Conservation (phyloP, 768 basidiomycete species). For the Rhodotorula paludigena region DNA sequence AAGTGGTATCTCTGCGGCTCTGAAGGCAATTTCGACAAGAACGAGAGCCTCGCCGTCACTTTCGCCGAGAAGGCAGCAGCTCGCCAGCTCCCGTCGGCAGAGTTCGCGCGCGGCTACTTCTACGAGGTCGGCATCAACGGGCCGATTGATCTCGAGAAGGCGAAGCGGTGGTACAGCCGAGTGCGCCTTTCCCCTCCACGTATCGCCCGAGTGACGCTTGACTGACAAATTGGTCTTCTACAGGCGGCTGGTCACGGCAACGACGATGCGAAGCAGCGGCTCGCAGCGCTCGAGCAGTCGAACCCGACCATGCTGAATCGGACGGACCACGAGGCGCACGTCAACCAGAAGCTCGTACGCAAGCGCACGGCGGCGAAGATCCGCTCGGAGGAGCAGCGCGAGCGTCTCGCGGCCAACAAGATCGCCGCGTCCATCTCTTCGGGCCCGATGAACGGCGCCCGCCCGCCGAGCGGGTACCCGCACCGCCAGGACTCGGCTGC, state of each 20-base stretch:
- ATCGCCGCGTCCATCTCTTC: conserved; percentile 13
- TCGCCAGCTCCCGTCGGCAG: conserved; percentile 63
- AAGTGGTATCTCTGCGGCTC: conserved; percentile 97
- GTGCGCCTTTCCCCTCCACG: conserved; percentile 46
- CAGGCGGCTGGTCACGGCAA: conserved; percentile 76
- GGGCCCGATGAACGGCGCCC: conserved; percentile 1
- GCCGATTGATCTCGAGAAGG: conserved; percentile 52
- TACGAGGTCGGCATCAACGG: conserved; percentile 86
- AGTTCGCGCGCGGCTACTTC: conserved; percentile 96
- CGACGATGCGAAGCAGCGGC: conserved; percentile 67
- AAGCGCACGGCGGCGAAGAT: conserved; percentile 65
- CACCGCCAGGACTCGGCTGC: not conserved
- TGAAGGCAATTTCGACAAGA: conserved; percentile 46
- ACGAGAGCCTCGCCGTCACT: conserved; percentile 61
- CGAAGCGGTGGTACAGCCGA: conserved; percentile 71
- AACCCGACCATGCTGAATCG: conserved; percentile 64
- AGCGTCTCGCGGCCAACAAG: conserved; percentile 17
- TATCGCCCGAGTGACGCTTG: not conserved
- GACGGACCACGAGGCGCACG: conserved; percentile 71
- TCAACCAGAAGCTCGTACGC: conserved; percentile 73
- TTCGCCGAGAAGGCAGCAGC: conserved; percentile 74
- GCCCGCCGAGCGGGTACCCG: not conserved
- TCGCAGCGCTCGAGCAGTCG: conserved; percentile 61
- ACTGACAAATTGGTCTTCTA: not conserved
- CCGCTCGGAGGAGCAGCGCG: conserved; percentile 35